Conservation (phyloP, 2,329 filamentous ascomycete species). For the Cordyceps fumosorosea region DNA sequence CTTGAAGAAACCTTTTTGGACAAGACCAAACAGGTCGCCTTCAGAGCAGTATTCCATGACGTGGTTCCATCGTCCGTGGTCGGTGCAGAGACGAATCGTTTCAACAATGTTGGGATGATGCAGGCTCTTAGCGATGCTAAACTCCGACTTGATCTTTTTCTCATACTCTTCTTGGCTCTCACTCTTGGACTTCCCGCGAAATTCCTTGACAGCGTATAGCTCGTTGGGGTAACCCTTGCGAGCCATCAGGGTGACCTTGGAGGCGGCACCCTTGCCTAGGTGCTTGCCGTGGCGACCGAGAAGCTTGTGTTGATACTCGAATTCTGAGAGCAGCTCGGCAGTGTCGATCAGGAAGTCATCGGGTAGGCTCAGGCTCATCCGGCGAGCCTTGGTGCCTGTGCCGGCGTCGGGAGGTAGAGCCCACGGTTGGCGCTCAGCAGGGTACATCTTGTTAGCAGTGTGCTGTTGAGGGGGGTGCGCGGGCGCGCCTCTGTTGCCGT, state of each 20-base stretch:
- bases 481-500: constrained; percentile 24
- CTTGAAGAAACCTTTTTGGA: constrained; percentile 64
- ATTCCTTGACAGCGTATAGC: constrained; percentile 82
- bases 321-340: constrained; percentile 62
- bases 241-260: constrained; percentile 74
- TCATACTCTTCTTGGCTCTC: constrained; percentile 72
- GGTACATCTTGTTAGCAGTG: constrained; percentile 20
- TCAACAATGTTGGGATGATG: constrained; percentile 84
- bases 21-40: constrained; percentile 71
- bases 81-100: constrained; percentile 67
- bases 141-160: constrained; percentile 88
- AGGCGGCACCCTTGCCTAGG: constrained; percentile 75
- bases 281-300: constrained; percentile 67
- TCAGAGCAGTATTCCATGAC: constrained; percentile 89
- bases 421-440: constrained; percentile 45
- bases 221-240: constrained; percentile 59
- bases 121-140: constrained; percentile 76
- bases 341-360: constrained; percentile 69
- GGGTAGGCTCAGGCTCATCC: constrained; percentile 65
- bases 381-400: constrained; percentile 70
- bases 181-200: constrained; percentile 62
- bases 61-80: constrained; percentile 75
- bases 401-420: constrained; percentile 60
- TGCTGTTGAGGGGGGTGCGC: constrained; percentile 18
- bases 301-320: constrained; percentile 62